Base-by-base conservation (phyloP, 257 asterid species). In the Leptodermis oblonga region DNA sequence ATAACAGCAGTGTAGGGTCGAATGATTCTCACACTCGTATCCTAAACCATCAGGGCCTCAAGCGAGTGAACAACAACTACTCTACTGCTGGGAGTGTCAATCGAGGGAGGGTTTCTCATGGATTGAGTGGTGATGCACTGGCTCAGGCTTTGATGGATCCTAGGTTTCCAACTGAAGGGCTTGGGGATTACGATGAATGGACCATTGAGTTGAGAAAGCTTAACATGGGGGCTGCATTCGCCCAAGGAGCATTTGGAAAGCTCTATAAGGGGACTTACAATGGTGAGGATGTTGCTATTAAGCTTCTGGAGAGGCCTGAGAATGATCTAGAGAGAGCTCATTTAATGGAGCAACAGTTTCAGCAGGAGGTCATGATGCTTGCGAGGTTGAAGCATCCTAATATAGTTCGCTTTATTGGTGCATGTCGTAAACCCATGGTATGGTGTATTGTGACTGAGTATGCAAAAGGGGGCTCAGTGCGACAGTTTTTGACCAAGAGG, bases 381-480 rank as follows among this genome's bases (percentile, higher is more conserved):
- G 94, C 96, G 8, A 87, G 73, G 53, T 67, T 93, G 85, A 90
- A 79, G 79, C 99, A 93, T 69, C 97, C 97, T 0, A 94, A 94
- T 82, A 94, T 94, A 22, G 99, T 94, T 69, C 96, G 97, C 53
- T 94, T 91, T 66, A 86, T 91, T 36, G 99, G 99, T 58, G 96
- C 87, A 5, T 89, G 97, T 76, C 97, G 96, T 55, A 91, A 94
- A 69, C 97, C 97, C 49, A 82, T 94, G 97, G 99, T 94, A 23
- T 94, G 99, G 99, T 90, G 99, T 79, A 90, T 93, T 45, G 96
- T 93, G 31, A 93, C 99, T 1, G 99, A 93, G 72, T 93, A 93
- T 70, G 99, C 99, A 9, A 93, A 93, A 78, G 99, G 98, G 51
- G 99, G 99, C 34, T 93, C 99, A 1, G 92, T 93, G 37, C 89